Conservation (phyloP, 164 flowering plant species). For the Taxillus chinensis region DNA sequence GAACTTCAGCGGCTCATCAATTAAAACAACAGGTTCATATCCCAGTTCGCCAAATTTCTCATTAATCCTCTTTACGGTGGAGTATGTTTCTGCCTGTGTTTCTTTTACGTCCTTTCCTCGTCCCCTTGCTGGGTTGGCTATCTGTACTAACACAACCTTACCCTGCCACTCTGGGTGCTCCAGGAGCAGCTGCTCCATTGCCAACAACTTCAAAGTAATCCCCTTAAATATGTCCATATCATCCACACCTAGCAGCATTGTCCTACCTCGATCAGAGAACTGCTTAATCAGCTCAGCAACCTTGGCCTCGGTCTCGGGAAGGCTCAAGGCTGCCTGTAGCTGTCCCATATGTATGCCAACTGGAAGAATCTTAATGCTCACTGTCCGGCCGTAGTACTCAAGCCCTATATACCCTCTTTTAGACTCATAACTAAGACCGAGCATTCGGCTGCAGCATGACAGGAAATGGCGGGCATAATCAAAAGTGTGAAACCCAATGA, state of each 20-base stretch:
- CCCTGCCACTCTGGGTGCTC: conserved; percentile 66
- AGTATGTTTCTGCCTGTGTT: conserved; percentile 46
- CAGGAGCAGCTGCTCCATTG: conserved; percentile 60
- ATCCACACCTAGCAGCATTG: conserved; percentile 42
- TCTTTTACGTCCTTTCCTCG: conserved; percentile 64
- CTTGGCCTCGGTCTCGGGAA: conserved; percentile 52
- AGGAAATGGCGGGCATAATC: conserved; percentile 37
- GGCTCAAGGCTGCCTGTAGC: conserved; percentile 43
- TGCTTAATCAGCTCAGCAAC: conserved; percentile 42
- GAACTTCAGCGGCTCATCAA: conserved; percentile 40
- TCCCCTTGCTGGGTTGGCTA: conserved; percentile 70
- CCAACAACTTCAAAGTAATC: conserved; percentile 59
- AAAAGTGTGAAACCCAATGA: conserved; percentile 49
- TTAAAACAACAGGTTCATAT: conserved; percentile 47
- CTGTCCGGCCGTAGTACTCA: conserved; percentile 68
- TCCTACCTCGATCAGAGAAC: conserved; percentile 29
- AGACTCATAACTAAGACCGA: conserved; percentile 62
- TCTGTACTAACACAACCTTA: conserved; percentile 67
- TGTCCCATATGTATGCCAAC: conserved; percentile 76
- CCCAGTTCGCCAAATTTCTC: conserved; percentile 42
- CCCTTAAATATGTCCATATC: conserved; percentile 78
- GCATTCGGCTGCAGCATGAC: conserved; percentile 66
- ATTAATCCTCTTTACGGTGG: conserved; percentile 46
- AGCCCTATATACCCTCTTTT: conserved; percentile 68
- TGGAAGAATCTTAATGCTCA: conserved; percentile 63